These are phyloP conservation scores for Candida sp. DNA, from an alignment of 1,139 yeast genomes.

Conservation along the genomic window DNA sequence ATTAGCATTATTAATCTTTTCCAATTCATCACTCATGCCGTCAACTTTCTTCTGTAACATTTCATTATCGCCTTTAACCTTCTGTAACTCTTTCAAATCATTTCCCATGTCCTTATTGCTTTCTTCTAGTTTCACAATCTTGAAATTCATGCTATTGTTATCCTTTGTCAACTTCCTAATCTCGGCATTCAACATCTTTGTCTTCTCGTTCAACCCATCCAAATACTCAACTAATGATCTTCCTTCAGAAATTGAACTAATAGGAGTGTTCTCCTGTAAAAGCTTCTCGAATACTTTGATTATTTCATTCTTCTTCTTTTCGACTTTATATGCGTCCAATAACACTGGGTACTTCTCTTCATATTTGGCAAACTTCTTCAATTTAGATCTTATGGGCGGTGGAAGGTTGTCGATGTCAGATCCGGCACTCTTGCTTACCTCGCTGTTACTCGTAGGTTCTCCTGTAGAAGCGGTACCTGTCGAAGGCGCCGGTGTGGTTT, in stretches of 20 bases:
- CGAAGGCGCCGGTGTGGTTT: slow-evolving; percentile 41
- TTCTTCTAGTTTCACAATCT: slow-evolving; percentile 17
- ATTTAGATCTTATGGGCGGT: slow-evolving; percentile 58
- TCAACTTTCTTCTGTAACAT: slow-evolving; percentile 13
- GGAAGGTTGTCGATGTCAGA: slow-evolving; percentile 43
- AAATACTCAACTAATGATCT: slow-evolving; percentile 73
- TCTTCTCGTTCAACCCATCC: slow-evolving; percentile 63
- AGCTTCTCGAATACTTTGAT: slow-evolving; percentile 72
- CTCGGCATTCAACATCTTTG: slow-evolving; percentile 59
- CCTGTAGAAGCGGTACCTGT: neutral
- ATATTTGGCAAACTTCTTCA: slow-evolving; percentile 82
- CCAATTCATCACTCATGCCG: slow-evolving; percentile 3
- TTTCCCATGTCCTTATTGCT: slow-evolving; percentile 22
- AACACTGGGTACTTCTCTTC: slow-evolving; percentile 88
- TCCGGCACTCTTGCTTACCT: neutral
- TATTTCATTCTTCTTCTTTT: slow-evolving; percentile 69
- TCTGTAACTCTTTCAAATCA: slow-evolving; percentile 9
- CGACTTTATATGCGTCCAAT: slow-evolving; percentile 82
- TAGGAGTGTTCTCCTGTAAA: slow-evolving; percentile 81
- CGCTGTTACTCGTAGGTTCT: too few relatives aligned
- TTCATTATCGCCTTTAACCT: slow-evolving; percentile 14
- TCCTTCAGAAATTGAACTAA: slow-evolving; percentile 73
- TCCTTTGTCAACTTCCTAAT: slow-evolving; percentile 33
- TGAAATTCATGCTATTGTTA: slow-evolving; percentile 26
- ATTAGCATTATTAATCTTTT: slow-evolving; percentile 14